Percentiles rank a stretch among this genome's conserved stretches.
Conservation (phyloP, 73 alveolate species). For the Breviolum minutum region DNA sequence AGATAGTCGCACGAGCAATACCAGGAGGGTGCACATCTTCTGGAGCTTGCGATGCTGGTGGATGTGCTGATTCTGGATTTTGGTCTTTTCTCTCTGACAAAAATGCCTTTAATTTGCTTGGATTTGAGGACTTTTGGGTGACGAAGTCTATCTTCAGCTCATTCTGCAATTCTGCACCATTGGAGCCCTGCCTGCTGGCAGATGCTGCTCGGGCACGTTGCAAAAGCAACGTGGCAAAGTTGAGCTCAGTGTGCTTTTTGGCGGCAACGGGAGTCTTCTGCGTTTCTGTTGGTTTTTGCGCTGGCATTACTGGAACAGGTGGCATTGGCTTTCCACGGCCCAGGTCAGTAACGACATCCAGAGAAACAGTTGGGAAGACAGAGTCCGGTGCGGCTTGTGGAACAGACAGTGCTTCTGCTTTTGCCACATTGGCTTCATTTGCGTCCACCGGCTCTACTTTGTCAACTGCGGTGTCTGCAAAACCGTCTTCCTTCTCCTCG, state of each 20-base stretch:
- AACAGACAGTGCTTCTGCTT: not conserved
- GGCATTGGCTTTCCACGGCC: not conserved
- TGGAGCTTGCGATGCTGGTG: slow-evolving; percentile 17
- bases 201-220: slow-evolving; percentile 30
- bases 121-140: not conserved
- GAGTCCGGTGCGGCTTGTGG: slow-evolving; percentile 3
- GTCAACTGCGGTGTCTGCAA: slow-evolving; percentile 9
- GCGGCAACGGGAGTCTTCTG: not conserved
- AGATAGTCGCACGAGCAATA: not conserved
- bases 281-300: too few species aligned
- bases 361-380: not conserved
- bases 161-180: not conserved
- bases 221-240: slow-evolving; percentile 38
- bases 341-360: not conserved
- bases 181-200: not conserved
- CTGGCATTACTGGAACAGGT: slow-evolving; percentile 35
- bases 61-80: slow-evolving; percentile 24
- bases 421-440: not conserved
- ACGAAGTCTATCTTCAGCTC: not conserved
- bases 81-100: not conserved
- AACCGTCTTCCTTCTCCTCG: not conserved
- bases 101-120: not conserved
- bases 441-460: not conserved
- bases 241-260: not conserved
- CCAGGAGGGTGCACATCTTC: slow-evolving; percentile 25